Evolutionary conservation across 495 filamentous ascomycete genomes (phyloP).

Genomic region (Pyronema omphalodes): DNA sequence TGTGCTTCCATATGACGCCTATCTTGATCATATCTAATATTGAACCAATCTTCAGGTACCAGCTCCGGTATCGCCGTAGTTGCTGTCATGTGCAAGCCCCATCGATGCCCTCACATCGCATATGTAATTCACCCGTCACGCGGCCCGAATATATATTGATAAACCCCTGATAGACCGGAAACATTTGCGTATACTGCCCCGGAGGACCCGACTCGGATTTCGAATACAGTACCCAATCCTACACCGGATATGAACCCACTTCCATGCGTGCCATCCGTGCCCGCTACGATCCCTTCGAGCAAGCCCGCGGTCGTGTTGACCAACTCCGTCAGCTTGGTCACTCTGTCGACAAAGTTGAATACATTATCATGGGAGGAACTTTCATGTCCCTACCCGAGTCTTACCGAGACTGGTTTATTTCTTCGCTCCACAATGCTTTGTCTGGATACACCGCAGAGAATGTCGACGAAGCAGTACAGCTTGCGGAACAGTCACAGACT

Average conservation of each 20-base stretch:
- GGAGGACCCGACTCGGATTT: slow-evolving; percentile 96
- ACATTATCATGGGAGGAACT: slow-evolving; percentile 98
- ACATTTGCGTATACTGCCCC: slow-evolving; percentile 97
- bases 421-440: slow-evolving; percentile 87
- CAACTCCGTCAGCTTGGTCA: slow-evolving; percentile 90
- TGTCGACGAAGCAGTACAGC: slow-evolving; percentile 81
- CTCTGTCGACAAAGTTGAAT: slow-evolving; percentile 96
- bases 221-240: slow-evolving; percentile 95
- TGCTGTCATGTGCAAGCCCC: slow-evolving; percentile 98
- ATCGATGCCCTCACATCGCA: slow-evolving; percentile 91
- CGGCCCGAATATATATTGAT: background rate
- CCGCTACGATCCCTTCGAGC: slow-evolving; percentile 94
- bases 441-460: slow-evolving; percentile 79
- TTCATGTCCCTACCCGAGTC: slow-evolving; percentile 89
- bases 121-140: slow-evolving; percentile 28
- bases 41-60: slow-evolving; percentile 35
- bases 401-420: slow-evolving; percentile 83
- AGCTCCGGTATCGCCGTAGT: slow-evolving; percentile 98
- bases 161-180: slow-evolving; percentile 45
- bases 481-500: slow-evolving; percentile 23
- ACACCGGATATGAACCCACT: slow-evolving; percentile 94
- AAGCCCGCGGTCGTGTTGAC: slow-evolving; percentile 86
- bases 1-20: slow-evolving; percentile 1
- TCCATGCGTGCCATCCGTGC: slow-evolving; percentile 96
- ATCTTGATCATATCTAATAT: slow-evolving; percentile 10